Evolutionary conservation across 805 yeast genomes (phyloP).

Genomic region (Kluyveromyces nonfermentans): DNA sequence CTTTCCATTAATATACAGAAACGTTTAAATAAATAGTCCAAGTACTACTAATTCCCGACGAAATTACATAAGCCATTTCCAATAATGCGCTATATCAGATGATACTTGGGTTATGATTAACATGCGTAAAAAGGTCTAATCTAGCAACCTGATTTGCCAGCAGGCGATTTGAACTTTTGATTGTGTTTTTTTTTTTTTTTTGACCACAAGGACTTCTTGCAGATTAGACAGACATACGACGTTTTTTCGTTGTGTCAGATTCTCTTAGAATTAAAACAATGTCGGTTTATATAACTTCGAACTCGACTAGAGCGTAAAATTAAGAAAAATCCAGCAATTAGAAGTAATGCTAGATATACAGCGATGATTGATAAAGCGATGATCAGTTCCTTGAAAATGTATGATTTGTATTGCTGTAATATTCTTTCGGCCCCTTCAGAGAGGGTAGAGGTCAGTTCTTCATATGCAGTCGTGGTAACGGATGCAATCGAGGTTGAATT

Average conservation of each 20-base stretch:
- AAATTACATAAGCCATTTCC: too few species aligned
- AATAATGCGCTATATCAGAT: too few species aligned
- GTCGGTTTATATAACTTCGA: not conserved
- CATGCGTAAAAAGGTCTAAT: too few species aligned
- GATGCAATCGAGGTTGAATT: not conserved
- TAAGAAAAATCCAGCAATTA: constrained; percentile 29
- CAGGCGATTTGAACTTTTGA: not conserved
- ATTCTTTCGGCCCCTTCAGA: constrained; percentile 5
- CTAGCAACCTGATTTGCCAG: too few species aligned
- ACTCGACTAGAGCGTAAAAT: not conserved
- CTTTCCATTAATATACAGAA: too few species aligned
- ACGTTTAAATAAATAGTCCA: too few species aligned
- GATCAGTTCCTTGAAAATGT: constrained; percentile 37
- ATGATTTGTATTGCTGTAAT: constrained; percentile 23
- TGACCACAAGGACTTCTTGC: not conserved
- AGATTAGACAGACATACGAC: not conserved
- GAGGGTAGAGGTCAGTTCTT: not conserved
- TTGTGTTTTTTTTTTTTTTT: not conserved
- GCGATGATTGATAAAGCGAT: constrained; percentile 37
- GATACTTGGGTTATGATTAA: too few species aligned
- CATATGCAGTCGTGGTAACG: not conserved
- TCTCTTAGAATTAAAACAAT: not conserved
- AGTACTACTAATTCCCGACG: too few species aligned
- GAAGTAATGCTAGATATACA: constrained; percentile 40
- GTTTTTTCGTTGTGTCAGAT: not conserved